These are phyloP conservation scores for Paspalum notatum DNA, from an alignment of 176 grass and related monocot genomes.

Conservation along the genomic window DNA sequence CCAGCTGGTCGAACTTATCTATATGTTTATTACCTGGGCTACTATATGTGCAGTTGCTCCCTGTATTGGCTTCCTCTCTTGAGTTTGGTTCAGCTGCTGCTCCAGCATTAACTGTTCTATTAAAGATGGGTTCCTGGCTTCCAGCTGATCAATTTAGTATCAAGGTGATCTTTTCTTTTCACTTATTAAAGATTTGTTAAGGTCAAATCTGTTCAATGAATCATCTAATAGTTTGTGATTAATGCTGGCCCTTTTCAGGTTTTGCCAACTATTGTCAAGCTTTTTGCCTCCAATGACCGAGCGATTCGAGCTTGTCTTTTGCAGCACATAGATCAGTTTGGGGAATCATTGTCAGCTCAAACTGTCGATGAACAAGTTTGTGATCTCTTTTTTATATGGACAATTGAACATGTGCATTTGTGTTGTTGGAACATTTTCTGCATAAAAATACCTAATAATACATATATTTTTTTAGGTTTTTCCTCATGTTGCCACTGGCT, in stretches of 20 bases:
- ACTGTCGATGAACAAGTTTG: conserved; percentile 98
- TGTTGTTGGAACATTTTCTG: conserved; percentile 31
- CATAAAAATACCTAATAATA: conserved; percentile 39
- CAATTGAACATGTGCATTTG: background rate
- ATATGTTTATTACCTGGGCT: conserved; percentile 29
- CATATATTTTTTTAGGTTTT: conserved; percentile 67
- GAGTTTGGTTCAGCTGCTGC: conserved; percentile 99
- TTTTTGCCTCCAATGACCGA: conserved; percentile 93
- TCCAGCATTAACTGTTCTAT: conserved; percentile 88
- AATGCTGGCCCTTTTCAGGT: conserved; percentile 59
- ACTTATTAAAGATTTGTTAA: conserved; percentile 17
- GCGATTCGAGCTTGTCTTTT: conserved; percentile 96
- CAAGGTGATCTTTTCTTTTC: conserved; percentile 60
- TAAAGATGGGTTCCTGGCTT: conserved; percentile 98
- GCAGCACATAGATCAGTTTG: conserved; percentile 99
- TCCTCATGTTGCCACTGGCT: conserved; percentile 95
- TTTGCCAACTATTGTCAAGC: conserved; percentile 96
- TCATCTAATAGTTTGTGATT: background rate
- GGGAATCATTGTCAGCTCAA: conserved; percentile 84
- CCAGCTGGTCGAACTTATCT: conserved; percentile 4
- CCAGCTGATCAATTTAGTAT: conserved; percentile 80
- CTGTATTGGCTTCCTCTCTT: conserved; percentile 85
- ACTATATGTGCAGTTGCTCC: conserved; percentile 71
- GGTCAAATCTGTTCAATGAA: conserved; percentile 7
- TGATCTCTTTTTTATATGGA: conserved; percentile 27